Evolutionary conservation across 2,329 filamentous ascomycete genomes (phyloP).

Genomic region (Fusarium hainanense): DNA sequence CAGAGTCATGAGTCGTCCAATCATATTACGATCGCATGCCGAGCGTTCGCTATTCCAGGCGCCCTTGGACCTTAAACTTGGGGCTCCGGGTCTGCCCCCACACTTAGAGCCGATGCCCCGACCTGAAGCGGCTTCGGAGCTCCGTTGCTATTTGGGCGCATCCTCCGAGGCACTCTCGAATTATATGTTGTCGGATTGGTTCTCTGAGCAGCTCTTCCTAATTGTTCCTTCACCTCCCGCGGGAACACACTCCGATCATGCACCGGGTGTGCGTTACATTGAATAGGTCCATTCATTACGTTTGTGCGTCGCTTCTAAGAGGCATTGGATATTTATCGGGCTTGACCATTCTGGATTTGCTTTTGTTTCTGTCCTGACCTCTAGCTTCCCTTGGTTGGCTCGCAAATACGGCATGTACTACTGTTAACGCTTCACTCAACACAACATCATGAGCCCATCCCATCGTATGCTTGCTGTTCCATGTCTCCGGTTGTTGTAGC

Average conservation of each 20-base stretch:
- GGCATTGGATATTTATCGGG: neutral
- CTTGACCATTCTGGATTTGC: neutral
- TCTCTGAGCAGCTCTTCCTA: slow-evolving; percentile 19
- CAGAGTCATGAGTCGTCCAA: slow-evolving; percentile 10
- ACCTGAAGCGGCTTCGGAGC: slow-evolving; percentile 42
- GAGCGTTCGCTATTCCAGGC: slow-evolving; percentile 1
- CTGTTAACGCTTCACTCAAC: neutral
- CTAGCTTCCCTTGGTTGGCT: slow-evolving; percentile 13
- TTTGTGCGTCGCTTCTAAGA: neutral
- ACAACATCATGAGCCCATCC: slow-evolving; percentile 11
- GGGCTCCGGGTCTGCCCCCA: slow-evolving; percentile 30
- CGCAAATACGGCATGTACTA: slow-evolving; percentile 2
- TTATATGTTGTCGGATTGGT: slow-evolving; percentile 10
- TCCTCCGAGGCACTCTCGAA: slow-evolving; percentile 25
- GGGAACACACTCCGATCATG: slow-evolving; percentile 23
- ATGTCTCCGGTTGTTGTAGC: slow-evolving; percentile 9
- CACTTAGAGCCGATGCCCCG: slow-evolving; percentile 46
- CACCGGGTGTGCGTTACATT: slow-evolving; percentile 4
- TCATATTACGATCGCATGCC: slow-evolving; percentile 29
- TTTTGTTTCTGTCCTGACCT: slow-evolving; percentile 16
- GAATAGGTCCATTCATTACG: neutral
- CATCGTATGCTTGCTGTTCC: neutral
- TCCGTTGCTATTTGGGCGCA: slow-evolving; percentile 36
- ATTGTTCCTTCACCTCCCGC: slow-evolving; percentile 27
- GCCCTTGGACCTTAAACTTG: slow-evolving; percentile 1